A percentile compares a stretch with the other conserved stretches of the same genome.
Conservation (phyloP, 2,329 filamentous ascomycete genomes). For the Hypoxylon sp. region DNA sequence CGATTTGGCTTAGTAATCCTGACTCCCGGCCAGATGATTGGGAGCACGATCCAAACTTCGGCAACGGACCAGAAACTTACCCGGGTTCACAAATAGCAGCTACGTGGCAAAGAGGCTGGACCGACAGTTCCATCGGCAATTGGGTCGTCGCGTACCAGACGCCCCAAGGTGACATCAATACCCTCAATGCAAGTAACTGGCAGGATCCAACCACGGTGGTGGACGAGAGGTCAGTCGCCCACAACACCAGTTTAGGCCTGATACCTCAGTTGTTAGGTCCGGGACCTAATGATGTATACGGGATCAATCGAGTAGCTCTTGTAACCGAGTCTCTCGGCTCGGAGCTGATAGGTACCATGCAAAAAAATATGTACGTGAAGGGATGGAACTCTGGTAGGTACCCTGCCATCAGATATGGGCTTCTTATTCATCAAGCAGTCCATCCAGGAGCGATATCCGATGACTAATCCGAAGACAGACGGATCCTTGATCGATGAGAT, state of each 20-base stretch:
- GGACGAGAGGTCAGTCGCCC: slow-evolving; percentile 4
- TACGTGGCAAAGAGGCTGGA: slow-evolving; percentile 38
- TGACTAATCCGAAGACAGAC: slow-evolving; percentile 11
- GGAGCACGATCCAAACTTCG: slow-evolving; percentile 3
- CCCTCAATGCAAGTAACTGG: slow-evolving; percentile 37
- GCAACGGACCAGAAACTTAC: not conserved
- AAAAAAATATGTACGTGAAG: slow-evolving; percentile 12
- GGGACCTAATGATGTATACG: not conserved
- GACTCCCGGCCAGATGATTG: slow-evolving; percentile 22
- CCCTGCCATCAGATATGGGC: not conserved
- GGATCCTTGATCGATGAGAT: slow-evolving; percentile 10
- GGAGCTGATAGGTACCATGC: slow-evolving; percentile 22
- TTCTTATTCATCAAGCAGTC: not conserved
- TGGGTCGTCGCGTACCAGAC: slow-evolving; percentile 43
- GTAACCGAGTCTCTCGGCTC: slow-evolving; percentile 20
- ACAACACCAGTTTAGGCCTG: slow-evolving; percentile 34
- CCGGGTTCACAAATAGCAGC: slow-evolving; percentile 34
- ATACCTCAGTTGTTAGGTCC: slow-evolving; percentile 24
- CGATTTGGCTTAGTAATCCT: not conserved
- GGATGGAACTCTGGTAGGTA: slow-evolving; percentile 9
- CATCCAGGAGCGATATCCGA: not conserved
- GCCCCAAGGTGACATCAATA: slow-evolving; percentile 27
- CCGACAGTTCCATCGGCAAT: slow-evolving; percentile 12
- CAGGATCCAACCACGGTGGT: slow-evolving; percentile 7
- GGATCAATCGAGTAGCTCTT: slow-evolving; percentile 5